Evolutionary conservation across 768 basidiomycete species (phyloP), one percentile per base, ranked within the genome.

Genomic region (Russula brevipes): DNA sequence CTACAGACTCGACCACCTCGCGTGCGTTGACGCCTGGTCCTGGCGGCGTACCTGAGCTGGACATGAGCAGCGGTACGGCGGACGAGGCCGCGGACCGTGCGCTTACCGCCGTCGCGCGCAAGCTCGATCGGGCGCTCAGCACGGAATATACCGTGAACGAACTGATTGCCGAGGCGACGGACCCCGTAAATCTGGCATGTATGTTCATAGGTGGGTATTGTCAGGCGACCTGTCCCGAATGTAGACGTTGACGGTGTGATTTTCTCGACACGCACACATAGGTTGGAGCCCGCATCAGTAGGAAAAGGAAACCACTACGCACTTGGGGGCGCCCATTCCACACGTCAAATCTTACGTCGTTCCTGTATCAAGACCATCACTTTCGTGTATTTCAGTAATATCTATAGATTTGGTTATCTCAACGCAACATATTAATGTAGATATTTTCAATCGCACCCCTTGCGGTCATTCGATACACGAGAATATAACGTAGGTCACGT

Each of bases 81-180:
- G 86, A 90, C 61, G 93, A 97, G 71, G 86, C 89, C 14, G 96
- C 96, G 1, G 94, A 96, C 73, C 85, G 94, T 39, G 94, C 95
- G 0, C 76, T 99, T 66, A 83, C 77, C 41, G 82, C 85, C 39
- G 94, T 98, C 42, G 78, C 84, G 11, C 80, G 84, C 58, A 98
- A 98, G 74, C 79, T 99, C 46, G 85, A 91, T 71, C 87, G 86
- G 70, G 80, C 84, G 4, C 78, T 98, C 65, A 95, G 92, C 70
- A 90, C 96, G 31, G 91, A 96, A 72, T 94, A 91, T 69, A 91
- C 88, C 5, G 92, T 99, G 64, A 97, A 96, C 76, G 88, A 92
- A 72, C 82, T 98, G 45, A 87, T 98, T 62, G 86, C 90, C 19
- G 86, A 91, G 71, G 96, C 96, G 42, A 91, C 86, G 30, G 91